Percentiles rank a stretch among this genome's conserved stretches.
Conservation (phyloP, 1,284 basidiomycete species). For the Fomitopsis palustris region DNA sequence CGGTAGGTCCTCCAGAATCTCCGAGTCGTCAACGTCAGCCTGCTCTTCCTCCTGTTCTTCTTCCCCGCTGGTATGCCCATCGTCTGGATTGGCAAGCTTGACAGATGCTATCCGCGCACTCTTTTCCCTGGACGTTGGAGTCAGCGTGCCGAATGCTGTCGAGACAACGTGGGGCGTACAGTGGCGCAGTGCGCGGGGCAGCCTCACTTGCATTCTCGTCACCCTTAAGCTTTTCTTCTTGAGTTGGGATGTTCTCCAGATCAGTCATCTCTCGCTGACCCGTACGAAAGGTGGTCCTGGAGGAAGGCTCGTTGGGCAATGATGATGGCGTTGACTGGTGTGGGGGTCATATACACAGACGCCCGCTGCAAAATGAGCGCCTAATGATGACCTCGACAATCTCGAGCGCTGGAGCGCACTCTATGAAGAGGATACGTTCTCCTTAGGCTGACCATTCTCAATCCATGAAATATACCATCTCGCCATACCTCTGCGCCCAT, state of each 20-base stretch:
- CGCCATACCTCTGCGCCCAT: too few species aligned
- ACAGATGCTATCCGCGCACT: constrained; percentile 23
- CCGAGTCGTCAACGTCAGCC: constrained; percentile 35
- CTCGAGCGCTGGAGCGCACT: not conserved
- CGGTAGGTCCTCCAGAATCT: constrained; percentile 48
- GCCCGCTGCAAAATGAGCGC: not conserved
- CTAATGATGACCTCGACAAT: not conserved
- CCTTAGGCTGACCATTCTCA: too few species aligned
- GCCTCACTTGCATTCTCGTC: not conserved
- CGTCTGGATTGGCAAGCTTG: constrained; percentile 4
- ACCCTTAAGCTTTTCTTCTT: not conserved
- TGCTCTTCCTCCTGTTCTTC: constrained; percentile 34
- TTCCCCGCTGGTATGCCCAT: constrained; percentile 31
- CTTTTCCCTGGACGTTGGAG: constrained; percentile 14
- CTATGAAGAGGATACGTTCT: not conserved
- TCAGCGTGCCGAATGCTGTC: not conserved
- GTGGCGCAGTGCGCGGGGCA: not conserved
- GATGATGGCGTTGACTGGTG: too few species aligned
- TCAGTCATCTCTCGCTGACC: not conserved
- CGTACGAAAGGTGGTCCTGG: too few species aligned
- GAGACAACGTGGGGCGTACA: not conserved
- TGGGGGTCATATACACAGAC: not conserved
- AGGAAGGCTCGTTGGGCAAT: too few species aligned
- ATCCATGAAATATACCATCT: too few species aligned
- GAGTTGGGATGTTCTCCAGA: not conserved